These are phyloP conservation scores for Silene latifolia DNA, from an alignment of 148 eudicot genomes.

Conservation along the genomic window DNA sequence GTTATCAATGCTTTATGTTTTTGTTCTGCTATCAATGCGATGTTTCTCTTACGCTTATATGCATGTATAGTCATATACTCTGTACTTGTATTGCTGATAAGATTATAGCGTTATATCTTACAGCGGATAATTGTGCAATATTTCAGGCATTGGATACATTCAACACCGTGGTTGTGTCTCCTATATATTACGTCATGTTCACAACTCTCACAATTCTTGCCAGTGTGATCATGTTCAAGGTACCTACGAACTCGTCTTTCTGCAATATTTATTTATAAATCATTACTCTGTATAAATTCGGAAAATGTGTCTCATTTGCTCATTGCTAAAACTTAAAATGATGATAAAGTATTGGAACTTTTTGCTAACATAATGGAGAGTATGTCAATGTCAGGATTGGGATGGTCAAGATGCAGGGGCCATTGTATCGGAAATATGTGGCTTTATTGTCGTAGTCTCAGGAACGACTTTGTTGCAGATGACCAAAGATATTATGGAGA, in stretches of 20 bases:
- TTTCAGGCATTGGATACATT: constrained; percentile 68
- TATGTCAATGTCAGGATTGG: constrained; percentile 45
- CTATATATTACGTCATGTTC: constrained; percentile 66
- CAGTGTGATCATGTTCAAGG: constrained; percentile 67
- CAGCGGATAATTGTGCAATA: background rate
- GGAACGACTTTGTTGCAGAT: constrained; percentile 56
- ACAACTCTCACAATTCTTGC: constrained; percentile 63
- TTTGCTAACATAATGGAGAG: constrained; percentile 5
- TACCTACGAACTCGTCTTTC: constrained; percentile 15
- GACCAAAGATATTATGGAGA: constrained; percentile 52
- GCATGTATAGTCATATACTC: too few relatives aligned
- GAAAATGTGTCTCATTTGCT: background rate
- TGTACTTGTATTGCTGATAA: too few relatives aligned
- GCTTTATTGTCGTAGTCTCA: constrained; percentile 49
- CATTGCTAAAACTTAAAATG: background rate
- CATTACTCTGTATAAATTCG: too few relatives aligned
- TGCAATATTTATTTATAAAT: too few relatives aligned
- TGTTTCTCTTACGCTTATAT: too few relatives aligned
- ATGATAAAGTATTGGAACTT: background rate
- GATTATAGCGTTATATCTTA: too few relatives aligned
- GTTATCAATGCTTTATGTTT: too few relatives aligned
- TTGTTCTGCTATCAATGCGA: too few relatives aligned
- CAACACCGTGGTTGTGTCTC: constrained; percentile 60
- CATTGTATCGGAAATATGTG: constrained; percentile 56
- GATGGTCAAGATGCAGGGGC: constrained; percentile 47